phyloP scores from a whole-genome alignment of 1,284 basidiomycete genomes.

The Ceratobasidium sp. region DNA sequence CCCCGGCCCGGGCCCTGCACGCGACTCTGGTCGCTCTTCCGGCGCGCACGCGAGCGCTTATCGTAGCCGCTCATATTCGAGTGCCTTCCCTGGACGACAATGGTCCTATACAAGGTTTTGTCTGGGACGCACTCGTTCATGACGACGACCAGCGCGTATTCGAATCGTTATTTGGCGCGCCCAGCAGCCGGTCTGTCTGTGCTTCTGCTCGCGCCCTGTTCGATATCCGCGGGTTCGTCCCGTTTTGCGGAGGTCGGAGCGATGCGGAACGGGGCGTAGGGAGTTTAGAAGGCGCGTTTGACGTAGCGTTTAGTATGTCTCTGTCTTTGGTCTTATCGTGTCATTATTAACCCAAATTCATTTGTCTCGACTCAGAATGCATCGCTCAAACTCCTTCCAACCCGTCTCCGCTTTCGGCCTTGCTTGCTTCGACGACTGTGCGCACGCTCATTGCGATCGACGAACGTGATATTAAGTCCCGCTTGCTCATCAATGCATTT shows the following conservation, averaged over 20 bases:
- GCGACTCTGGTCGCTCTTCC: constrained; percentile 18
- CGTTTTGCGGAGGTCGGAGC: constrained; percentile 35
- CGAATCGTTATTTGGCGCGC: constrained; percentile 37
- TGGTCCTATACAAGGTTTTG: constrained; percentile 1
- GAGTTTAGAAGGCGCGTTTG: constrained; percentile 41
- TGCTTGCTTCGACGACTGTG: constrained; percentile 29
- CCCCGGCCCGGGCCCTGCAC: constrained; percentile 44
- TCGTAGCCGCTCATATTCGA: constrained; percentile 36
- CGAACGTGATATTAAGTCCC: constrained; percentile 36
- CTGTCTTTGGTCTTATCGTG: background rate
- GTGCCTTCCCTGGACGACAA: background rate
- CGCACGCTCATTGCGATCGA: constrained; percentile 30
- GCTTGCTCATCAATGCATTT: constrained; percentile 36
- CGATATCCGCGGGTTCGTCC: constrained; percentile 30
- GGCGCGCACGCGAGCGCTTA: constrained; percentile 27
- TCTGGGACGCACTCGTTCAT: constrained; percentile 32
- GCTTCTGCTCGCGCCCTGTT: constrained; percentile 33
- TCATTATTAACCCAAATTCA: background rate
- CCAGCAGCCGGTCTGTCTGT: background rate
- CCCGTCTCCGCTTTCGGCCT: constrained; percentile 24
- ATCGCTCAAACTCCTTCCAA: constrained; percentile 9
- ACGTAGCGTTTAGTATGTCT: constrained; percentile 27
- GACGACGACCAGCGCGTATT: constrained; percentile 44
- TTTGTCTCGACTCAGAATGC: constrained; percentile 18
- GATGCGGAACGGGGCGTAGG: constrained; percentile 32